phyloP scores from a whole-genome alignment of 768 basidiomycete species.

The Calocybe cyanea region DNA sequence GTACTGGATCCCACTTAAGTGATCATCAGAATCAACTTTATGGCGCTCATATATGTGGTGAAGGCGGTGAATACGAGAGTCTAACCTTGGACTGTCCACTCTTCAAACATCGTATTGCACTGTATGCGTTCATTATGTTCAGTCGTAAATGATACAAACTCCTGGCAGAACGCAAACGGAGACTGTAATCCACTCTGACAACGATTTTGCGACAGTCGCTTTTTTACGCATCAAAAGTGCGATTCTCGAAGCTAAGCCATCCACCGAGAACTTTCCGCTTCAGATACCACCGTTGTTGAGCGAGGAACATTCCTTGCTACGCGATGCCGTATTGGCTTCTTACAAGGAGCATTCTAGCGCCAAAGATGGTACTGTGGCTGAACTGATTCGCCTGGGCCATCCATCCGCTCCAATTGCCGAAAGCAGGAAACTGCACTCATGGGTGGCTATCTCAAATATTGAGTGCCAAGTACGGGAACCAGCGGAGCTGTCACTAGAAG shows the following conservation, averaged over 20 bases:
- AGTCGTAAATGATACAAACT: neutral
- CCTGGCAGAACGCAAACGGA: conserved; percentile 56
- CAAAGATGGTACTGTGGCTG: neutral
- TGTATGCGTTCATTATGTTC: conserved; percentile 42
- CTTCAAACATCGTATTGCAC: conserved; percentile 71
- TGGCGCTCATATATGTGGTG: conserved; percentile 92
- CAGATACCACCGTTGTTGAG: conserved; percentile 53
- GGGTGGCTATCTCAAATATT: conserved; percentile 69
- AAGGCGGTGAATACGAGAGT: conserved; percentile 97
- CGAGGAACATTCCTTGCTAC: conserved; percentile 29
- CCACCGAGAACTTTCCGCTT: conserved; percentile 14
- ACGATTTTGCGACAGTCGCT: conserved; percentile 86
- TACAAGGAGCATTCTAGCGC: neutral
- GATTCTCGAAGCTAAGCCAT: conserved; percentile 51
- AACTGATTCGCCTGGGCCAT: neutral
- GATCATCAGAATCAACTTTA: conserved; percentile 65
- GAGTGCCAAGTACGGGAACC: conserved; percentile 21
- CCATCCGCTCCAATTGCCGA: conserved; percentile 2
- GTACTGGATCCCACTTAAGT: neutral
- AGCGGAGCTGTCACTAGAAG: conserved; percentile 46
- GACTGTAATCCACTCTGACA: conserved; percentile 74
- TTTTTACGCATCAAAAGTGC: conserved; percentile 80
- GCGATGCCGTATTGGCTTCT: conserved; percentile 16
- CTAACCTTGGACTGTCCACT: conserved; percentile 87
- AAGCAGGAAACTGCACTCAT: conserved; percentile 43